Conservation (phyloP, 768 basidiomycete species). For the Cystoderma amianthinum region DNA sequence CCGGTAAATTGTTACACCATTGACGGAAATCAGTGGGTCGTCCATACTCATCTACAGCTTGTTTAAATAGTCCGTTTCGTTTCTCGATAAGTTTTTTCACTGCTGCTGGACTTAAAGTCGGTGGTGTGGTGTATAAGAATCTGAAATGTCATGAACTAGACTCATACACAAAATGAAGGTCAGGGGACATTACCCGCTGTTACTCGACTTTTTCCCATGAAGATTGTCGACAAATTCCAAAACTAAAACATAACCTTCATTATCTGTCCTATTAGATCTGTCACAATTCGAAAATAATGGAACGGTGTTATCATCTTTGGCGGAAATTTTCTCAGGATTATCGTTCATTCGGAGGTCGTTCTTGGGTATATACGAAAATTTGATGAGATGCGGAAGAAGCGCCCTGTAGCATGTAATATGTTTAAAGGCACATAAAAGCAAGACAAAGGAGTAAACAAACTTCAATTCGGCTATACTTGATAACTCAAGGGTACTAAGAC, state of each 20-base stretch:
- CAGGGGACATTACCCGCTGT: slow-evolving; percentile 25
- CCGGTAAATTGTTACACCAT: no score
- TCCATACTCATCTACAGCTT: slow-evolving; percentile 64
- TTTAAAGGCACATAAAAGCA: neutral
- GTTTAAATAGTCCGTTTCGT: slow-evolving; percentile 56
- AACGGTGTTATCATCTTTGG: slow-evolving; percentile 5
- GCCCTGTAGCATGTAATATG: slow-evolving; percentile 50
- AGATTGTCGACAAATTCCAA: slow-evolving; percentile 34
- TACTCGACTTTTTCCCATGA: slow-evolving; percentile 23
- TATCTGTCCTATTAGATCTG: no score
- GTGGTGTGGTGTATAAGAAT: slow-evolving; percentile 6
- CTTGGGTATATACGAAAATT: slow-evolving; percentile 73
- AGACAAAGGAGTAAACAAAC: slow-evolving; percentile 30
- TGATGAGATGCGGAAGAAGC: slow-evolving; percentile 74
- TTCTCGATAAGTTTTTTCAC: slow-evolving; percentile 67
- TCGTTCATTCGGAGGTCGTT: slow-evolving; percentile 53
- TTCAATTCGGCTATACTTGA: slow-evolving; percentile 77
- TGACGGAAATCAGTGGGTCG: neutral
- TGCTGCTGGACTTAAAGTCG: slow-evolving; percentile 45
- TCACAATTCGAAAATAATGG: no score
- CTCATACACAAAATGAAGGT: slow-evolving; percentile 3
- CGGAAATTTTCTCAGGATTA: slow-evolving; percentile 5
- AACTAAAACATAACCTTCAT: slow-evolving; percentile 34
- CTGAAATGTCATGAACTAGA: neutral
- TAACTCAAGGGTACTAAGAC: slow-evolving; percentile 68